Evolutionary conservation across 2,329 filamentous ascomycete genomes (phyloP), one percentile per base, ranked within the genome.

Genomic region (Hypoxylon sp.): DNA sequence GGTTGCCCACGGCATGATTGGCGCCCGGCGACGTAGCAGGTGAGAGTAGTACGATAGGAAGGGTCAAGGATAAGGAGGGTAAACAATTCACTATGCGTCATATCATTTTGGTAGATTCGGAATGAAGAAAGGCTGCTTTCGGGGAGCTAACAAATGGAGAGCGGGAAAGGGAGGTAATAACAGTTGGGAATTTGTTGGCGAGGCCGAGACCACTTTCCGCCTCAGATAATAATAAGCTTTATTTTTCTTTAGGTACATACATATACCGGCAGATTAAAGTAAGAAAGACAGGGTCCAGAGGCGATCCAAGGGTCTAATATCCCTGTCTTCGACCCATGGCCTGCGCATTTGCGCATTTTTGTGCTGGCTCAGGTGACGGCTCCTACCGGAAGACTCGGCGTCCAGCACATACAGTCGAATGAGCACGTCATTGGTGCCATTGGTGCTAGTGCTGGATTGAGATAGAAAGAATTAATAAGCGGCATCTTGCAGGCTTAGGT

Each of bases 1-100:
- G 6, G 60, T 70, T 1, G 72, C 70, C 74, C 74, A 74, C 51
- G 67, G 67, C 74, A 75, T 75, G 48, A 53, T 71, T 25, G 29
- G 34, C 30, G 47, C 23, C 41, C 7, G 19, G 27, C 29, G 32
- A 46, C 23, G 56, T 12, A 25, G 47, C 21, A 43, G 30, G 32
- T 2, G 39, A 25, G 46, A 41, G 29, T 11, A 7, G 21, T 23
- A n/a, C 23, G 53, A 29, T 9, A 53, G 52, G 39, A 43, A 56
- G 25, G 14, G 37, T 27, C 48, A 39, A 19, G 41, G 39, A 45
- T 61, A 55, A n/a, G 43, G 45, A 29, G 34, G 11, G 32, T 29
- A 50, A 47, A 27, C 43, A 29, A 47, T 34, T 14, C 37, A 21
- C 39, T 53, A 59, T 59, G 60, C 43, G 56, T 67, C 54, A 64